phyloP scores from a whole-genome alignment of 2,329 filamentous ascomycete genomes.

The Magnaporthales sp. region DNA sequence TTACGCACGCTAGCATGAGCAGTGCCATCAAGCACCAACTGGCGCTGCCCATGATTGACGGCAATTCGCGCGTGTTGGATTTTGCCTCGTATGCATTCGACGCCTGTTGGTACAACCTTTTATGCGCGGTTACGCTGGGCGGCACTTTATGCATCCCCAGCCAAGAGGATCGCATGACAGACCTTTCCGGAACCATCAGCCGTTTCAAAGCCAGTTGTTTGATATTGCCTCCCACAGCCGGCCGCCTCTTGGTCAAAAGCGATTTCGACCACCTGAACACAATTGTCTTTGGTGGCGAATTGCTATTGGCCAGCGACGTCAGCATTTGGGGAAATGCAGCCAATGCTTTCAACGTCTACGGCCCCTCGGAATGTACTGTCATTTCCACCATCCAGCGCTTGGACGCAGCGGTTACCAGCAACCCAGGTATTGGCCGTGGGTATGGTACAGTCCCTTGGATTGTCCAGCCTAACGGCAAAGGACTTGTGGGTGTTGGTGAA shows the following conservation, averaged over 20 bases:
- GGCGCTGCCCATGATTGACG: no score
- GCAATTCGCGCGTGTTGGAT: not conserved
- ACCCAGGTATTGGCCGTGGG: not conserved
- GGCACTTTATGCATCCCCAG: conserved; percentile 9
- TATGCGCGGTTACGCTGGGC: conserved; percentile 25
- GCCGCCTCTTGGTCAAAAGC: no score
- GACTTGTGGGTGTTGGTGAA: not conserved
- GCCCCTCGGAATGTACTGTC: not conserved
- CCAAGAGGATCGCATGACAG: not conserved
- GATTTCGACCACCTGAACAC: not conserved
- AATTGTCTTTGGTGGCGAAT: not conserved
- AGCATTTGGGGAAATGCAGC: not conserved
- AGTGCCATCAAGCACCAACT: not conserved
- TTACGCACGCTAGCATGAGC: not conserved
- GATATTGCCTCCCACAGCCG: not conserved
- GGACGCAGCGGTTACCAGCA: no score
- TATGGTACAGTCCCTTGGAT: not conserved
- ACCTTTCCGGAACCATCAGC: not conserved
- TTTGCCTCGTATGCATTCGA: not conserved
- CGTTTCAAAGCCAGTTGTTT: not conserved
- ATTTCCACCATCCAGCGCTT: not conserved
- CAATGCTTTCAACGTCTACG: not conserved
- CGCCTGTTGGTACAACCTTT: conserved; percentile 19
- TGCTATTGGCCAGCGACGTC: no score
- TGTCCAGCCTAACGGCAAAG: not conserved